A percentile compares a stretch with the other conserved stretches of the same genome.
phyloP scores from a whole-genome alignment of 2,329 filamentous ascomycete species.

The Lecanicillium sp. region DNA sequence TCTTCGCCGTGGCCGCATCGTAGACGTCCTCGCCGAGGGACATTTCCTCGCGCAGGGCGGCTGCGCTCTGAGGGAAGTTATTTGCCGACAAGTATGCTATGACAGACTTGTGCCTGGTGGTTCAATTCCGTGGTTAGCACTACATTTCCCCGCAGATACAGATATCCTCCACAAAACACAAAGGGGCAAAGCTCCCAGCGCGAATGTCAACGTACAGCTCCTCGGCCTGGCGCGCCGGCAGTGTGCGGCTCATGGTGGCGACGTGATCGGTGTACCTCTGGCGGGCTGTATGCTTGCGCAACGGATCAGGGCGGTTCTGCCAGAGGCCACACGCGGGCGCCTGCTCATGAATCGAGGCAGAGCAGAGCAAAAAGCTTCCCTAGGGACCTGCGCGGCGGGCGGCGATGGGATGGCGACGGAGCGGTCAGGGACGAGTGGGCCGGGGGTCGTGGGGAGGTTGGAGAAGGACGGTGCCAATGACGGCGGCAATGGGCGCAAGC shows the following conservation, averaged over 20 bases:
- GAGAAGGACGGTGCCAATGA: slow-evolving; percentile 1
- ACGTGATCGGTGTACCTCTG: slow-evolving; percentile 1
- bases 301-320: not conserved
- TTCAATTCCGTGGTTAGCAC: slow-evolving; percentile 9
- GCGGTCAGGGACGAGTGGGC: slow-evolving; percentile 8
- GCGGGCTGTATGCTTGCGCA: slow-evolving; percentile 1
- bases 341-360: slow-evolving; percentile 4
- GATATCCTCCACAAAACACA: slow-evolving; percentile 5
- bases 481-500: too few species aligned
- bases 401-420: too few species aligned
- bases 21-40: slow-evolving; percentile 62
- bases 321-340: slow-evolving; percentile 5
- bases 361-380: too few species aligned
- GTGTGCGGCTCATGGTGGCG: slow-evolving; percentile 59
- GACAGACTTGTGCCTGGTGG: slow-evolving; percentile 77
- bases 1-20: slow-evolving; percentile 77
- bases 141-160: too few species aligned
- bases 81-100: slow-evolving; percentile 77
- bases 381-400: too few species aligned
- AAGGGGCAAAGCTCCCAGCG: not conserved
- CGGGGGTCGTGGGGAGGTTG: slow-evolving; percentile 3
- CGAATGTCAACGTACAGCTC: slow-evolving; percentile 60
- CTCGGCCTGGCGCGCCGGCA: slow-evolving; percentile 76
- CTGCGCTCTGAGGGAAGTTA: slow-evolving; percentile 61
- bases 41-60: slow-evolving; percentile 70